A percentile compares a stretch with the other conserved stretches of the same genome.
These are phyloP conservation scores for Epichloe amarillans DNA, from an alignment of 2,329 filamentous ascomycete genomes.

Conservation along the genomic window DNA sequence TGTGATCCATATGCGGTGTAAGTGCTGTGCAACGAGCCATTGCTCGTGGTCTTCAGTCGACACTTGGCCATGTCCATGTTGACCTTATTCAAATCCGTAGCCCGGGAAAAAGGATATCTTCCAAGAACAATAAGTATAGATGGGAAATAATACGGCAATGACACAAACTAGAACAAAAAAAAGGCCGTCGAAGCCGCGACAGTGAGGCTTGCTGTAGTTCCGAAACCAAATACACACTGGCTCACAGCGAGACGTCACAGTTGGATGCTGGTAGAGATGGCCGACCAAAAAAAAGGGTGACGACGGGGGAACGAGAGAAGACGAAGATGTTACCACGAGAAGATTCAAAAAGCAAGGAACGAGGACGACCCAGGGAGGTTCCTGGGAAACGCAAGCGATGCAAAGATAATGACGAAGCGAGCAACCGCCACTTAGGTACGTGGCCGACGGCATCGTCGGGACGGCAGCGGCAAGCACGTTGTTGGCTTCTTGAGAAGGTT, in stretches of 20 bases:
- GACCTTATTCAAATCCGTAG: background rate
- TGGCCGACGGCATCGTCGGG: background rate
- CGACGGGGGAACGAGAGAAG: slow-evolving; percentile 3
- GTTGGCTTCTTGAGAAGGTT: background rate
- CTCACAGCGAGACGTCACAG: slow-evolving; percentile 4
- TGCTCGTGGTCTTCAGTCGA: slow-evolving; percentile 24
- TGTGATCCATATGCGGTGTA: slow-evolving; percentile 15
- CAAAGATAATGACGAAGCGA: background rate
- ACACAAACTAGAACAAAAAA: slow-evolving; percentile 6
- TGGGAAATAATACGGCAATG: slow-evolving; percentile 2
- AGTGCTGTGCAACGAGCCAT: slow-evolving; percentile 24
- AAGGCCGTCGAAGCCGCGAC: slow-evolving; percentile 6
- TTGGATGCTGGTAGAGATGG: slow-evolving; percentile 7
- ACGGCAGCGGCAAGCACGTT: slow-evolving; percentile 1
- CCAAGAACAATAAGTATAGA: slow-evolving; percentile 5
- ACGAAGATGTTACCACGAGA: slow-evolving; percentile 1
- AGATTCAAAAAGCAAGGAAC: background rate
- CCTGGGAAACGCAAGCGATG: background rate
- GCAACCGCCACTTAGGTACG: slow-evolving; percentile 1
- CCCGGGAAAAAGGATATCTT: background rate
- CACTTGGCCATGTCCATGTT: slow-evolving; percentile 18
- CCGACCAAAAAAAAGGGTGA: slow-evolving; percentile 6
- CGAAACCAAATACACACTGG: slow-evolving; percentile 2
- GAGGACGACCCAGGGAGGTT: background rate
- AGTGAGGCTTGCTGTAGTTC: slow-evolving; percentile 2